Conservation (phyloP, 2,329 filamentous ascomycete species). For the Hymenoscyphus fructigenus region DNA sequence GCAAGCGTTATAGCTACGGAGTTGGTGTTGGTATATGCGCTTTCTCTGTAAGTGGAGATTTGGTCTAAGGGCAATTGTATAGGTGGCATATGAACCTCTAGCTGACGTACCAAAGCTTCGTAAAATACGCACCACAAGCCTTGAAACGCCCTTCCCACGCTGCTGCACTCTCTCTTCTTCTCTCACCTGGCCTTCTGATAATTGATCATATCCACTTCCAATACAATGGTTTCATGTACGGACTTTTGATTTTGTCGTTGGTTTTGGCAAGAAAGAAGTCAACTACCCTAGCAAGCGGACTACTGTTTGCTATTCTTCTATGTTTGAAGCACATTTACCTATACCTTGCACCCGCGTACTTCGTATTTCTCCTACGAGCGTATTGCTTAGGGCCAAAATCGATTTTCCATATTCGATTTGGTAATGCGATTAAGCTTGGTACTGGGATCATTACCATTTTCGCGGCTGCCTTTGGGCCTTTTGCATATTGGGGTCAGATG, state of each 20-base stretch:
- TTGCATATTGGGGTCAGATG: slow-evolving; percentile 77
- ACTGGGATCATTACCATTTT: slow-evolving; percentile 70
- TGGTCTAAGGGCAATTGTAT: neutral
- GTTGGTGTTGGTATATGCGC: slow-evolving; percentile 76
- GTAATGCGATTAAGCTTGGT: slow-evolving; percentile 83
- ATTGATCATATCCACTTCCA: slow-evolving; percentile 99
- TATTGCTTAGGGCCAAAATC: slow-evolving; percentile 83
- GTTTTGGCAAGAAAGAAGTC: slow-evolving; percentile 75
- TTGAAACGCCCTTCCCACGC: slow-evolving; percentile 79
- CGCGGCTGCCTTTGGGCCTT: slow-evolving; percentile 83
- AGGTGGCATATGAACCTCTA: slow-evolving; percentile 19
- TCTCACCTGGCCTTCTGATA: slow-evolving; percentile 90
- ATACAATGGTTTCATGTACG: slow-evolving; percentile 97
- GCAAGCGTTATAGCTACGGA: slow-evolving; percentile 85
- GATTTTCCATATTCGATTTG: slow-evolving; percentile 71
- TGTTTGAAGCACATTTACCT: slow-evolving; percentile 99
- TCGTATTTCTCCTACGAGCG: slow-evolving; percentile 83
- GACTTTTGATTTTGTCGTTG: slow-evolving; percentile 81
- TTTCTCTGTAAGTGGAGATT: slow-evolving; percentile 62
- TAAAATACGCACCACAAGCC: slow-evolving; percentile 64
- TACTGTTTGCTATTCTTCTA: slow-evolving; percentile 79
- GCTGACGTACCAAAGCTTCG: slow-evolving; percentile 54
- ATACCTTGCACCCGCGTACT: slow-evolving; percentile 93
- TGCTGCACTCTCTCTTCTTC: slow-evolving; percentile 81
- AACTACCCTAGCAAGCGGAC: slow-evolving; percentile 73